Evolutionary conservation across 345 rosid genomes (phyloP), one percentile per base, ranked within the genome.

Genomic region (Trapa incisa): DNA sequence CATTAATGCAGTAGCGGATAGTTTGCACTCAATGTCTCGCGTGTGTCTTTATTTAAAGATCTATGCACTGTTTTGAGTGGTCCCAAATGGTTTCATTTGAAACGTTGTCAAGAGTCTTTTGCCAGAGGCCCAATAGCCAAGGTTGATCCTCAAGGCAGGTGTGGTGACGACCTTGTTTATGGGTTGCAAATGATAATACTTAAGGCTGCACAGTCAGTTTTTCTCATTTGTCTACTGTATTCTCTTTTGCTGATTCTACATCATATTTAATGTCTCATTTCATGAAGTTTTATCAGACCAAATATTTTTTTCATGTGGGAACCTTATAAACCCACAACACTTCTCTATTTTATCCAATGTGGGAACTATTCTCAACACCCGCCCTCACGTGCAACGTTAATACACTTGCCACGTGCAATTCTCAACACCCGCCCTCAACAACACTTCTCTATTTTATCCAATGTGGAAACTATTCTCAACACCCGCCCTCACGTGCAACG

Each of bases 11-110:
- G 35, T 10, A 50, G 38, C 54, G n/a, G 35, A 8, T n/a, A n/a
- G n/a, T n/a, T n/a, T n/a, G n/a, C n/a, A n/a, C n/a, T n/a, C n/a
- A n/a, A 9, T 47, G 48, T n/a, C 61, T 69, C 32, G 5, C 65
- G 4, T 35, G 33, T 60, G 22, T 43, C 17, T 29, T 47, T 60
- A n/a, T 43, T 61, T 75, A 75, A 91, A 94, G 99, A 71, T 94
- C 99, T 41, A 89, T 94, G 99, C 99, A 94, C 71, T 94, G 96
- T 79, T 94, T 94, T 80, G 99, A 94, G 79, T n/a, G 89, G 97
- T 75, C 89, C 96, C 16, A 87, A 94, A 68, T 94, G 99, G 97
- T 80, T 84, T 79, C 87, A 91, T 82, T 72, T 94, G 85, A 94
- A 87, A 82, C 87, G 93, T 74, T 97, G 97, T 68, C 84, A 96